phyloP scores from a whole-genome alignment of 495 filamentous ascomycete genomes.

The Daldinia concentrica region DNA sequence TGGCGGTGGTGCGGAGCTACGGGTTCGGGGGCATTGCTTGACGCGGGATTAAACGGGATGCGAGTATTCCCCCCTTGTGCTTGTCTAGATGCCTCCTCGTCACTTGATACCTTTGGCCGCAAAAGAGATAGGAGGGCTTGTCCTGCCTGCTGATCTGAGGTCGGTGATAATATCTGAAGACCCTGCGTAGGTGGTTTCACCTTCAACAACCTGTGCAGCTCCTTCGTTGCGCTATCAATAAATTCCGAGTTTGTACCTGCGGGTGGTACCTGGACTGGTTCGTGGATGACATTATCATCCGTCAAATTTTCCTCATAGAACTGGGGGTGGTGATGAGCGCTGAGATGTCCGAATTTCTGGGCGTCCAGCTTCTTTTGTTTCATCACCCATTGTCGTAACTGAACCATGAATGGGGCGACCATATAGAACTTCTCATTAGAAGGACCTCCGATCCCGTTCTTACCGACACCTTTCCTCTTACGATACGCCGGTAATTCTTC shows the following conservation, averaged over 20 bases:
- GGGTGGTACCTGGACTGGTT: conserved; percentile 14
- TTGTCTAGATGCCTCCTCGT: conserved; percentile 17
- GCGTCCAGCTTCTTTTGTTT: conserved; percentile 77
- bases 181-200: conserved; percentile 63
- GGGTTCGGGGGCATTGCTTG: conserved; percentile 47
- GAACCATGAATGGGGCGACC: conserved; percentile 91
- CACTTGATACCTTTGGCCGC: conserved; percentile 46
- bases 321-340: conserved; percentile 36
- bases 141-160: conserved; percentile 41
- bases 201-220: conserved; percentile 71
- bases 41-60: conserved; percentile 56
- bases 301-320: conserved; percentile 51
- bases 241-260: conserved; percentile 19
- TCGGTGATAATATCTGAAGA: conserved; percentile 45
- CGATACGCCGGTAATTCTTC: conserved; percentile 86
- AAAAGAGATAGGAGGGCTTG: conserved; percentile 69
- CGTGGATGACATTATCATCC: conserved; percentile 52
- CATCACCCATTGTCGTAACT: conserved; percentile 88
- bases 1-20: conserved; percentile 54
- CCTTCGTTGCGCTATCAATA: conserved; percentile 66
- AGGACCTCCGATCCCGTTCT: conserved; percentile 59
- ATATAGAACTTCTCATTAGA: conserved; percentile 94
- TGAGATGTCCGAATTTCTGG: conserved; percentile 43
- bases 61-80: conserved; percentile 41
- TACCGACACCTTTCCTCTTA: conserved; percentile 67